These are phyloP conservation scores for Austropuccinia psidii DNA, from an alignment of 1,284 basidiomycete species.

Conservation along the genomic window DNA sequence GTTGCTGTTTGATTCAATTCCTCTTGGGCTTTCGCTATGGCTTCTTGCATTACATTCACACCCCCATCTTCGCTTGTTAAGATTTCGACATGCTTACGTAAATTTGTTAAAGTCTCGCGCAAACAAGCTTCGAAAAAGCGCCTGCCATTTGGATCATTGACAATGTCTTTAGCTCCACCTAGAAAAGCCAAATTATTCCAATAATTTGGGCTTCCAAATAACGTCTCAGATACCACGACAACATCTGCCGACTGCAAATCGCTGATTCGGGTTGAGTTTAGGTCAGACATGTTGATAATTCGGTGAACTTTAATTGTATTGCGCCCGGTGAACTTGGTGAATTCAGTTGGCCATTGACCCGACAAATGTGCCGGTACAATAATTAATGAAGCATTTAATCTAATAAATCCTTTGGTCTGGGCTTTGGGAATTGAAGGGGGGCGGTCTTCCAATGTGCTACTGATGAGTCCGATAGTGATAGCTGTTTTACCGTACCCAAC, in stretches of 20 bases:
- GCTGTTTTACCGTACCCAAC: constrained; percentile 96
- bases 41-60: constrained; percentile 50
- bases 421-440: constrained; percentile 51
- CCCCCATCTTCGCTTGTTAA: constrained; percentile 58
- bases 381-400: constrained; percentile 68
- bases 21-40: constrained; percentile 15
- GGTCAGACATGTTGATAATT: constrained; percentile 62
- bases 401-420: constrained; percentile 60
- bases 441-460: constrained; percentile 55
- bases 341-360: constrained; percentile 81
- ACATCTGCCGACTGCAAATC: constrained; percentile 74
- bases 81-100: constrained; percentile 62
- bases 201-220: constrained; percentile 71
- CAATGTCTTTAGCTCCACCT: constrained; percentile 54
- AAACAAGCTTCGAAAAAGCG: constrained; percentile 79
- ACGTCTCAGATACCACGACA: constrained; percentile 73
- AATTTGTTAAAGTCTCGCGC: constrained; percentile 56
- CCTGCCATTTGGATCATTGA: constrained; percentile 54
- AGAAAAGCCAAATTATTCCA: constrained; percentile 58
- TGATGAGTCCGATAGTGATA: constrained; percentile 80
- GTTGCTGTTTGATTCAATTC: constrained; percentile 1
- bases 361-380: constrained; percentile 84
- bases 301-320: constrained; percentile 59
- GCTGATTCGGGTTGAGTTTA: constrained; percentile 68
- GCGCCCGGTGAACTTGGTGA: constrained; percentile 66